A percentile compares a stretch with the other conserved stretches of the same genome.
These are phyloP conservation scores for Eragrostis curvula DNA, from an alignment of 176 grass and related monocot species.

Conservation along the genomic window DNA sequence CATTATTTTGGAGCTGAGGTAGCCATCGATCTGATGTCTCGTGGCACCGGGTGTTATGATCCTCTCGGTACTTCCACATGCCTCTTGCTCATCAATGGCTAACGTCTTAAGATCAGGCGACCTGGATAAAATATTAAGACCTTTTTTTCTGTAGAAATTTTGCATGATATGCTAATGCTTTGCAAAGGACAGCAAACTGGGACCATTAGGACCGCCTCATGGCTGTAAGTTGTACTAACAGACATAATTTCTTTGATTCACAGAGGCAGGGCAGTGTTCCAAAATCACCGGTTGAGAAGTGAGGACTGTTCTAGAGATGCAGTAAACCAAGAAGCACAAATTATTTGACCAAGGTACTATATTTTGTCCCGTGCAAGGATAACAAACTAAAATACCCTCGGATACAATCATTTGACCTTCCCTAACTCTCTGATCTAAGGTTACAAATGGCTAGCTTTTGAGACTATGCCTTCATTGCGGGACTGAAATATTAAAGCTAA, in stretches of 20 bases:
- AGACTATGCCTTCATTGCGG: conserved; percentile 14
- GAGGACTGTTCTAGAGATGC: not conserved
- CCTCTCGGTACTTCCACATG: conserved; percentile 33
- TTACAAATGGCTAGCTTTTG: not conserved
- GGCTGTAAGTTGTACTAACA: not conserved
- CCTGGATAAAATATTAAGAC: not conserved
- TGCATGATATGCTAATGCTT: not conserved
- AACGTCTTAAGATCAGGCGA: not conserved
- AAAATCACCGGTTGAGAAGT: not conserved
- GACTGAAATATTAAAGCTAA: conserved; percentile 7
- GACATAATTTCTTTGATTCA: not conserved
- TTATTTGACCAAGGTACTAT: not conserved
- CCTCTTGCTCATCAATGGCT: conserved; percentile 34
- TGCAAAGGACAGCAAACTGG: not conserved
- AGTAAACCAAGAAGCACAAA: not conserved
- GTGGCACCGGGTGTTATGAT: conserved; percentile 27
- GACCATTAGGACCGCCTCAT: conserved; percentile 16
- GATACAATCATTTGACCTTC: not conserved
- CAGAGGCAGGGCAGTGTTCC: not conserved
- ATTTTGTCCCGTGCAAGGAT: not conserved
- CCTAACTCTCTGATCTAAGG: not conserved
- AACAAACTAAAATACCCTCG: not conserved
- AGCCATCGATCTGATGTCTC: conserved; percentile 25
- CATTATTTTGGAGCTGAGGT: conserved; percentile 17
- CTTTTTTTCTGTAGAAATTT: conserved; percentile 6